Percentiles rank a stretch among this genome's conserved stretches.
Conservation (phyloP, 139 green algal species). For the Mesotaenium endlicherianum region DNA sequence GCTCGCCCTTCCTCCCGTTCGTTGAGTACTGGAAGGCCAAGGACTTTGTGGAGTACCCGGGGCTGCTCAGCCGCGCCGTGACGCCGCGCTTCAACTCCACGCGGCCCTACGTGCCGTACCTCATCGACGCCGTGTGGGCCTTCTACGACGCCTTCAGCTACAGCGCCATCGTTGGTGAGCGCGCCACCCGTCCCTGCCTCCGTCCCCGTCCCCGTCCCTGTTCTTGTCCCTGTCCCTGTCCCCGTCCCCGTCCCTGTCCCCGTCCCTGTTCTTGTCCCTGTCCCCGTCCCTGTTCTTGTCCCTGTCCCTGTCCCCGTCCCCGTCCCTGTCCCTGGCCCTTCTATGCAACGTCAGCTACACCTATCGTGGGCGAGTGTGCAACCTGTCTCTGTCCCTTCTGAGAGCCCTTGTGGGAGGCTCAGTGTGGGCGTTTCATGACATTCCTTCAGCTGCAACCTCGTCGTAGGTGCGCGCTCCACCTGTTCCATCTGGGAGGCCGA, state of each 20-base stretch:
- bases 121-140: slow-evolving; percentile 35
- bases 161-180: background rate
- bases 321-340: too few relatives aligned
- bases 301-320: background rate
- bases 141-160: slow-evolving; percentile 7
- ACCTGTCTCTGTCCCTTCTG: background rate
- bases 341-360: background rate
- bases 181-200: background rate
- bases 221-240: too few relatives aligned
- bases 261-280: too few relatives aligned
- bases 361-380: background rate
- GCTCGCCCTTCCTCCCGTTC: background rate
- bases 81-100: slow-evolving; percentile 5
- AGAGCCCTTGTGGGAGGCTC: too few relatives aligned
- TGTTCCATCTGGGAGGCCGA: too few relatives aligned
- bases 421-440: background rate
- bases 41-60: slow-evolving; percentile 12
- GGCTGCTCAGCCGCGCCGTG: slow-evolving; percentile 14
- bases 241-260: too few relatives aligned
- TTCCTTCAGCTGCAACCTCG: too few relatives aligned
- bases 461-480: too few relatives aligned
- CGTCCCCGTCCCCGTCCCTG: too few relatives aligned
- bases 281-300: too few relatives aligned
- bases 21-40: slow-evolving; percentile 9
- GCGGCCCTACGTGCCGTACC: slow-evolving; percentile 27